Conservation (phyloP, 129 eudicot species). For the Centella asiatica region DNA sequence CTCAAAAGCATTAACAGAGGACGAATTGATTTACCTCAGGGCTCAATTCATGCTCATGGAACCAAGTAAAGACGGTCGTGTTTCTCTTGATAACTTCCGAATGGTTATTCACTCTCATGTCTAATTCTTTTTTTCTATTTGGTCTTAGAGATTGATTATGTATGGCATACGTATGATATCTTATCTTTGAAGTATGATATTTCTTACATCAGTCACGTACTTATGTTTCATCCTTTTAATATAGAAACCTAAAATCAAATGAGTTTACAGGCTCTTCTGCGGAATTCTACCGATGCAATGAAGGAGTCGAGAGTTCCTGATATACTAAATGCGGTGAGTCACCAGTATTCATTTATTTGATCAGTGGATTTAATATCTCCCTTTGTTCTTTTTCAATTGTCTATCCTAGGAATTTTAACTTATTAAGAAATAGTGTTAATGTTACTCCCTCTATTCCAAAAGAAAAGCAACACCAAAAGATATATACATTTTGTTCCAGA, state of each 20-base stretch:
- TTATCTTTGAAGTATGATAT: neutral
- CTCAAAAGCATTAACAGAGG: slow-evolving; percentile 79
- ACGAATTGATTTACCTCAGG: slow-evolving; percentile 73
- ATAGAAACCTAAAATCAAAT: neutral
- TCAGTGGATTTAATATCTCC: neutral
- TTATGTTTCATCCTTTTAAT: neutral
- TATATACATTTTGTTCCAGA: too few relatives aligned
- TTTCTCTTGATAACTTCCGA: slow-evolving; percentile 81
- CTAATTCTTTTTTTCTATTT: neutral
- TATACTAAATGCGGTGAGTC: slow-evolving; percentile 48
- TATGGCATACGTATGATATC: neutral
- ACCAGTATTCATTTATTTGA: neutral
- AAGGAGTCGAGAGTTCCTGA: slow-evolving; percentile 72
- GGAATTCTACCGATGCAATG: slow-evolving; percentile 65
- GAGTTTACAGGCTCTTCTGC: slow-evolving; percentile 44
- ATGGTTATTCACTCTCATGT: slow-evolving; percentile 28
- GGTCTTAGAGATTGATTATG: neutral
- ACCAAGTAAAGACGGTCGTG: slow-evolving; percentile 80
- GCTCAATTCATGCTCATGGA: slow-evolving; percentile 87
- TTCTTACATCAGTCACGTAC: neutral
- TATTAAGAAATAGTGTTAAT: too few relatives aligned
- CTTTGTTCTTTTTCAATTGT: too few relatives aligned
- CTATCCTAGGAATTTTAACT: too few relatives aligned
- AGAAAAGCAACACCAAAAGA: too few relatives aligned
- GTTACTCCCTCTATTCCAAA: too few relatives aligned